Conservation (phyloP, 257 asterid genomes). For the Ilex aquifolium region DNA sequence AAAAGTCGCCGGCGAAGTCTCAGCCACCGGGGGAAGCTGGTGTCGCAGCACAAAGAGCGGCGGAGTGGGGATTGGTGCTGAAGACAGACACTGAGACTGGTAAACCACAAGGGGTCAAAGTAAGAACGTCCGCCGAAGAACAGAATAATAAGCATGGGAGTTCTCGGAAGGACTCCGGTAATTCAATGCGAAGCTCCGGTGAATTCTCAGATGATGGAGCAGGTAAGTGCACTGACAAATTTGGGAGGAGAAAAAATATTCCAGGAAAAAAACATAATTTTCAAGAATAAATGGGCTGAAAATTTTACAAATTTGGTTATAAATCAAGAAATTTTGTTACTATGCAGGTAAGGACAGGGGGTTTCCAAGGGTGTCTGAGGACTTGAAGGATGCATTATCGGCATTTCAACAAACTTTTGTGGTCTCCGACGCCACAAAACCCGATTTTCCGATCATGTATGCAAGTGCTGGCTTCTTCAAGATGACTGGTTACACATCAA, state of each 20-base stretch:
- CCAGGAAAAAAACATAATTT: too few species aligned
- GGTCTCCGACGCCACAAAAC: constrained; percentile 89
- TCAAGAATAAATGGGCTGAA: not conserved
- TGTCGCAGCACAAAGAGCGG: constrained; percentile 81
- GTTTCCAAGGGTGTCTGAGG: constrained; percentile 74
- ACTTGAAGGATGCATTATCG: constrained; percentile 77
- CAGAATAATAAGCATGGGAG: constrained; percentile 24
- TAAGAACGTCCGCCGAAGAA: constrained; percentile 81
- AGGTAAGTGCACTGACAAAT: constrained; percentile 18
- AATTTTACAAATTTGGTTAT: not conserved
- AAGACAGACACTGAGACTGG: constrained; percentile 84
- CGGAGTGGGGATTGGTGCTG: constrained; percentile 93
- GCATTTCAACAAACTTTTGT: constrained; percentile 96
- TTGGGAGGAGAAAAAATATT: too few species aligned
- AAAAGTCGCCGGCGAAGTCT: constrained; percentile 6
- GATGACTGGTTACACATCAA: constrained; percentile 96
- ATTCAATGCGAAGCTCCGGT: constrained; percentile 66
- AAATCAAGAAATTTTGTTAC: not conserved
- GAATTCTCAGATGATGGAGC: constrained; percentile 69
- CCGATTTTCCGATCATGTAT: constrained; percentile 79
- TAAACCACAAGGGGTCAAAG: constrained; percentile 72
- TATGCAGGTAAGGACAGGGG: constrained; percentile 54
- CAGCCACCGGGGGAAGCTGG: constrained; percentile 30
- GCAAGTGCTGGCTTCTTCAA: constrained; percentile 98
- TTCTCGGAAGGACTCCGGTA: constrained; percentile 59